Evolutionary conservation across 1,284 basidiomycete species (phyloP).

Genomic region (Sutorius eximius): DNA sequence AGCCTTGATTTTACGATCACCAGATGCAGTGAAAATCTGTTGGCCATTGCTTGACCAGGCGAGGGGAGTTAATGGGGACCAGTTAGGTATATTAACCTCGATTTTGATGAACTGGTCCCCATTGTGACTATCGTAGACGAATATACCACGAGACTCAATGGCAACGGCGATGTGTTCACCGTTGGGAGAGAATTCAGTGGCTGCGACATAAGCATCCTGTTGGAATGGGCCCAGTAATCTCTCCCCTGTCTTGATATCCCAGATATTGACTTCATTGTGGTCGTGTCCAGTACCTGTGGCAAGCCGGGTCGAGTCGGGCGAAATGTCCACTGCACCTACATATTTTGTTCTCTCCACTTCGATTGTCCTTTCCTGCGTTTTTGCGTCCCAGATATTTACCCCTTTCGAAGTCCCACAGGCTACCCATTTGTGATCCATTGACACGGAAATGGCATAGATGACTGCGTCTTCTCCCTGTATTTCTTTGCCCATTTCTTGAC

Average conservation of each 20-base stretch:
- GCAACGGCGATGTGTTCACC: neutral
- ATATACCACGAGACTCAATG: neutral
- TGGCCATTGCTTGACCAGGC: neutral
- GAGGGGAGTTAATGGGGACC: neutral
- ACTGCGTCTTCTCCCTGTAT: no score
- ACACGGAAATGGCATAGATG: no score
- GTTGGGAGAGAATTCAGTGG: neutral
- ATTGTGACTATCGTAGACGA: neutral
- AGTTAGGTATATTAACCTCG: neutral
- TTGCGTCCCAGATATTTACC: no score
- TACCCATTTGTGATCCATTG: no score
- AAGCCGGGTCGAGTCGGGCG: neutral
- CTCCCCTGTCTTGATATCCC: neutral
- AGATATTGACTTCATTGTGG: neutral
- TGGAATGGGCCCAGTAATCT: neutral
- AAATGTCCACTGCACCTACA: no score
- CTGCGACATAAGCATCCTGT: neutral
- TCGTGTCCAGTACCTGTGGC: neutral
- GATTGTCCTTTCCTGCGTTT: no score
- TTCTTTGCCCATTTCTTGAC: no score
- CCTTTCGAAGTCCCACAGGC: no score
- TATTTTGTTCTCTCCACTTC: no score
- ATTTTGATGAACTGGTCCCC: neutral
- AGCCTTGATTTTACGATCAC: neutral
- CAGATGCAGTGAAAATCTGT: neutral